These are phyloP conservation scores for Monosporascus sp. DNA, from an alignment of 2,329 filamentous ascomycete genomes.

Conservation along the genomic window DNA sequence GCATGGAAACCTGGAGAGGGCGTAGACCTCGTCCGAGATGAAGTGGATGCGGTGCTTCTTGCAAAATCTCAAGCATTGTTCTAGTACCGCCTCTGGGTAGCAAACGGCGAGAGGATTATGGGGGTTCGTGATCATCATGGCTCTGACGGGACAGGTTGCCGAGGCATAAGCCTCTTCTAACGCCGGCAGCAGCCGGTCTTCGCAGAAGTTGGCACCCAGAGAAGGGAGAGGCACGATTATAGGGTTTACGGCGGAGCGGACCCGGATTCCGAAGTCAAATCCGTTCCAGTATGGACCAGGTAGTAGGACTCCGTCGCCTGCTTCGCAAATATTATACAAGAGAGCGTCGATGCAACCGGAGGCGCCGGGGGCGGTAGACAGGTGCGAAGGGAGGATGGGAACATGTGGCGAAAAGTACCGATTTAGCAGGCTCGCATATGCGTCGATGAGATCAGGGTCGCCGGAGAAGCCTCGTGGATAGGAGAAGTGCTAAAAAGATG, in stretches of 20 bases:
- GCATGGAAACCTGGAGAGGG: constrained; percentile 8
- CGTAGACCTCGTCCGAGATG: constrained; percentile 25
- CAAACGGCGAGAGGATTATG: constrained; percentile 22
- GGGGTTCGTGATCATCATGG: constrained; percentile 21
- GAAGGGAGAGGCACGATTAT: not conserved
- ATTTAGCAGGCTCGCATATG: constrained; percentile 7
- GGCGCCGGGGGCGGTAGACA: constrained; percentile 6
- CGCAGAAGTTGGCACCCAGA: too few species aligned
- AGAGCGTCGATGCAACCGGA: constrained; percentile 16
- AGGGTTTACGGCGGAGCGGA: constrained; percentile 2
- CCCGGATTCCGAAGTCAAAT: constrained; percentile 6
- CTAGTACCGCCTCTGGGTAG: constrained; percentile 16
- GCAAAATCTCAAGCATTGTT: constrained; percentile 17
- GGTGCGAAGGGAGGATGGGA: not conserved
- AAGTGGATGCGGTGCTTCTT: constrained; percentile 16
- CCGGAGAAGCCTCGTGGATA: constrained; percentile 9
- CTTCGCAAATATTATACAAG: constrained; percentile 27
- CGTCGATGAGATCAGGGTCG: constrained; percentile 4
- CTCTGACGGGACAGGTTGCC: constrained; percentile 8
- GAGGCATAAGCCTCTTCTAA: not conserved
- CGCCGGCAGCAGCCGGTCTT: not conserved
- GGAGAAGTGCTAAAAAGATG: constrained; percentile 7
- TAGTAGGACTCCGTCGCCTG: constrained; percentile 27
- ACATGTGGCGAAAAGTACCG: constrained; percentile 2
- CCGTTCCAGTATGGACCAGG: constrained; percentile 25